Evolutionary conservation across 2,329 filamentous ascomycete genomes (phyloP), one percentile per base, ranked within the genome.

Genomic region (Neurospora crassa): DNA sequence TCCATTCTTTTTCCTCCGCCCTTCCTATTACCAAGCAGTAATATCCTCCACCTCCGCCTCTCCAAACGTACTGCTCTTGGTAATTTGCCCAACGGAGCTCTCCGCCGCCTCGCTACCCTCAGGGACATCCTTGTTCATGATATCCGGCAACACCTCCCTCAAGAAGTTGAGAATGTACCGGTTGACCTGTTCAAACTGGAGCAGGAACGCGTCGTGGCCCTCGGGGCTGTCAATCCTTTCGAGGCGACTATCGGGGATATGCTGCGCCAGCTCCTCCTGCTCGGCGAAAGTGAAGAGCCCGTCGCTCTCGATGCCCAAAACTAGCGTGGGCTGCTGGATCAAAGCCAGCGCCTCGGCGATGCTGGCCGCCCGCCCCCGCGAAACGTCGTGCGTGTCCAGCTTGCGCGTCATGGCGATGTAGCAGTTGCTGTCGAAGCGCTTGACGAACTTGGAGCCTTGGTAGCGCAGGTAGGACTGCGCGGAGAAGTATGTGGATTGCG

Each of bases 331-430:
- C 81, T 99, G 96, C 78, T 94, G 84, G 71, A 99, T 96, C 79
- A 92, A 82, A 0, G 88, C 88, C 4, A 99, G 85, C 0, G 95
- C 95, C 72, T 93, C 89, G 37, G 88, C 86, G 41, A 97, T 89
- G 37, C 87, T 84, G 53, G 82, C 76, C n/a, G 89, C 83, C 5
- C 95, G 91, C 78, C 90, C 88, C 59, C 94, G 89, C 16, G 94
- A 96, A 37, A 99, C 89, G 79, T 99, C 96, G 81, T 99, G 96
- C 0, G 96, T 98, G 79, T 99, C 96, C 18, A 99, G 88, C 82
- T 99, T 99, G 77, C 96, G 91, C 5, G 96, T 98, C 81, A 99
- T 97, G 75, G 96, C 94, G 76, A 99, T 98, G 83, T 99, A 99
- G 83, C 96, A 99, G 81, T 99, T 99, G 77, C 94, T 93, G 81